Evolutionary conservation across 2,329 filamentous ascomycete species (phyloP).

Genomic region (Microcyclospora tardicrescens): DNA sequence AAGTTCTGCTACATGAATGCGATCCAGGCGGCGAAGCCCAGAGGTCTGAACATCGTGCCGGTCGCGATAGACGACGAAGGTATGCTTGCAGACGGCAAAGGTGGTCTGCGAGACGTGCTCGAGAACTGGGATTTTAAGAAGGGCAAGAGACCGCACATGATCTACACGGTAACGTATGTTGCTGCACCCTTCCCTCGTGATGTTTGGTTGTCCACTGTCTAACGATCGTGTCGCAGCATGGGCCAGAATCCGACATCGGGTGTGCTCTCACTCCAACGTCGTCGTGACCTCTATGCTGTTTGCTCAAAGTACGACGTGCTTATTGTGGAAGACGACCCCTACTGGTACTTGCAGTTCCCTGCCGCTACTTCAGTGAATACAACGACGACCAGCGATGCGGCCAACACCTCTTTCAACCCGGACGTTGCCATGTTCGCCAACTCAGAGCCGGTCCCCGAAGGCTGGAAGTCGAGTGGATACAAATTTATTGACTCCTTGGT

Average conservation of each 20-base stretch:
- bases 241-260: slow-evolving; percentile 82
- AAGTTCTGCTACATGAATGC: slow-evolving; percentile 71
- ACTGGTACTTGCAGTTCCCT: slow-evolving; percentile 88
- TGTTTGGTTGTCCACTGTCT: too few relatives aligned
- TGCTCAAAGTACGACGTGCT: slow-evolving; percentile 78
- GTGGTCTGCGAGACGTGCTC: slow-evolving; percentile 64
- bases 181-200: too few relatives aligned
- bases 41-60: slow-evolving; percentile 59
- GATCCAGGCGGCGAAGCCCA: slow-evolving; percentile 51
- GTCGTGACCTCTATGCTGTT: slow-evolving; percentile 65
- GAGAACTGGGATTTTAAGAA: slow-evolving; percentile 65
- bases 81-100: slow-evolving; percentile 61
- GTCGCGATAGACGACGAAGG: slow-evolving; percentile 68
- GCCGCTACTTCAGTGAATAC: slow-evolving; percentile 42
- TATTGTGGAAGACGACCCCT: slow-evolving; percentile 88
- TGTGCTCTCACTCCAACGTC: slow-evolving; percentile 57
- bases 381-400: slow-evolving; percentile 14
- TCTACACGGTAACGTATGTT: slow-evolving; percentile 81
- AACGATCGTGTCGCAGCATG: slow-evolving; percentile 38
- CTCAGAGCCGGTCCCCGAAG: slow-evolving; percentile 36
- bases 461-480: slow-evolving; percentile 50
- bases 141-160: slow-evolving; percentile 65
- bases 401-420: slow-evolving; percentile 19
- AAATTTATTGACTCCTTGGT: slow-evolving; percentile 70
- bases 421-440: slow-evolving; percentile 24